phyloP scores from a whole-genome alignment of 805 yeast species.

The Kodamaea lidongshanica region DNA sequence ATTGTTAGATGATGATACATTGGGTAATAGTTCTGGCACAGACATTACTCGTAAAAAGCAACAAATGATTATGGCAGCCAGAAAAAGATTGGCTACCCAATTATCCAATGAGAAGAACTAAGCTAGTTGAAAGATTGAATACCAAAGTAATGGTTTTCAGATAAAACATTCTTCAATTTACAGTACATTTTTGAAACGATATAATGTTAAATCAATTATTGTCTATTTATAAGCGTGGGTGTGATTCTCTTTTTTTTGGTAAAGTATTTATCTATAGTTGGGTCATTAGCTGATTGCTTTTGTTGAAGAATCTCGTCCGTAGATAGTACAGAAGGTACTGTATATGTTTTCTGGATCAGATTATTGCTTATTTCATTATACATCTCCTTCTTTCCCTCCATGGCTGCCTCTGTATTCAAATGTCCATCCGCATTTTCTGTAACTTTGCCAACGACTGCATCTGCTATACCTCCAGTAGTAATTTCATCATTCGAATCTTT shows the following conservation, averaged over 20 bases:
- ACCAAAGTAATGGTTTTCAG: too few species aligned
- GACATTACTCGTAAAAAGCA: slow-evolving; percentile 22
- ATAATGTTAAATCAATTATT: too few species aligned
- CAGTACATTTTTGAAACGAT: too few species aligned
- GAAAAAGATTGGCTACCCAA: slow-evolving; percentile 42
- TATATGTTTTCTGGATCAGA: slow-evolving; percentile 5
- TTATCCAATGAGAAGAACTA: slow-evolving; percentile 20
- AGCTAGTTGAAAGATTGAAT: too few species aligned
- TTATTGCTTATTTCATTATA: slow-evolving; percentile 1
- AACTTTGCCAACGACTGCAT: neutral
- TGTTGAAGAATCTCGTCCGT: too few species aligned
- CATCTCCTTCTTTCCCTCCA: neutral
- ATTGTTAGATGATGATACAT: slow-evolving; percentile 8
- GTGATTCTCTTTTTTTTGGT: slow-evolving; percentile 14
- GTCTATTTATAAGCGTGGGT: slow-evolving; percentile 15
- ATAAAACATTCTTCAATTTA: too few species aligned
- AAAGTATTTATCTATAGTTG: slow-evolving; percentile 9
- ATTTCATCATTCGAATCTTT: slow-evolving; percentile 1
- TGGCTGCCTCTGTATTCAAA: slow-evolving; percentile 1
- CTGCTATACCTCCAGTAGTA: neutral
- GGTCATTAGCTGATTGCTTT: too few species aligned
- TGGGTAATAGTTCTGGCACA: slow-evolving; percentile 8
- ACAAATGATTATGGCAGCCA: slow-evolving; percentile 38
- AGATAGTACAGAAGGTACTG: too few species aligned
- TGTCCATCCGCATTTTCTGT: neutral